phyloP scores from a whole-genome alignment of 768 basidiomycete species.

The Neoboletus subvelutipes region DNA sequence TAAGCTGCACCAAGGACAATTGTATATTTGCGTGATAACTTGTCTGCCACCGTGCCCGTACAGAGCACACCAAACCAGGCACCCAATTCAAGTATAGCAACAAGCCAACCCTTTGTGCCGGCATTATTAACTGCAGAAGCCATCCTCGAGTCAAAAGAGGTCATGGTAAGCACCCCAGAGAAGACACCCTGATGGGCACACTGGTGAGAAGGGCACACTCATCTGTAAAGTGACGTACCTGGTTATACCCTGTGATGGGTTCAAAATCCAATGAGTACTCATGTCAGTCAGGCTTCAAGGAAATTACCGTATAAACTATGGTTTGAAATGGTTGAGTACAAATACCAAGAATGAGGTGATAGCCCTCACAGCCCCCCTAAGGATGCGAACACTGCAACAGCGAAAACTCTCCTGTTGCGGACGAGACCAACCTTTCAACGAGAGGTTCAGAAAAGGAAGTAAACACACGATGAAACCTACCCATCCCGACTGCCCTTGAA shows the following conservation, averaged over 20 bases:
- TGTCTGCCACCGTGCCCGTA: slow-evolving; percentile 72
- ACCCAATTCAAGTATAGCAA: slow-evolving; percentile 70
- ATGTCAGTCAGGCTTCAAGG: slow-evolving; percentile 8
- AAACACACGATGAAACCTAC: slow-evolving; percentile 34
- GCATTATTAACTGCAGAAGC: slow-evolving; percentile 49
- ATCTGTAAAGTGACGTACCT: slow-evolving; percentile 36
- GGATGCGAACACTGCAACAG: slow-evolving; percentile 74
- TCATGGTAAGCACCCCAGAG: slow-evolving; percentile 67
- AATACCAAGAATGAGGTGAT: neutral
- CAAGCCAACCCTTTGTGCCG: slow-evolving; percentile 67
- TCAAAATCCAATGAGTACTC: neutral
- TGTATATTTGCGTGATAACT: slow-evolving; percentile 70
- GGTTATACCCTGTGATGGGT: slow-evolving; percentile 55
- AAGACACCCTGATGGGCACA: slow-evolving; percentile 59
- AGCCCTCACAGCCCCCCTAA: slow-evolving; percentile 67
- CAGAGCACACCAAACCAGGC: slow-evolving; percentile 76
- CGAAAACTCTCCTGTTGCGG: slow-evolving; percentile 62
- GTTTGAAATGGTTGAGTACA: slow-evolving; percentile 2
- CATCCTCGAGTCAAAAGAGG: slow-evolving; percentile 54
- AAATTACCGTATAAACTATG: slow-evolving; percentile 59
- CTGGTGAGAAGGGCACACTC: neutral
- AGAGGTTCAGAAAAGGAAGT: neutral
- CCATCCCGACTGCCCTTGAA: slow-evolving; percentile 69
- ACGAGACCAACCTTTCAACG: slow-evolving; percentile 51
- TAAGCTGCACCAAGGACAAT: slow-evolving; percentile 51